Percentiles rank a stretch among this genome's conserved stretches.
phyloP scores from a whole-genome alignment of 208 protist species.

The Eutreptiella sp. region DNA sequence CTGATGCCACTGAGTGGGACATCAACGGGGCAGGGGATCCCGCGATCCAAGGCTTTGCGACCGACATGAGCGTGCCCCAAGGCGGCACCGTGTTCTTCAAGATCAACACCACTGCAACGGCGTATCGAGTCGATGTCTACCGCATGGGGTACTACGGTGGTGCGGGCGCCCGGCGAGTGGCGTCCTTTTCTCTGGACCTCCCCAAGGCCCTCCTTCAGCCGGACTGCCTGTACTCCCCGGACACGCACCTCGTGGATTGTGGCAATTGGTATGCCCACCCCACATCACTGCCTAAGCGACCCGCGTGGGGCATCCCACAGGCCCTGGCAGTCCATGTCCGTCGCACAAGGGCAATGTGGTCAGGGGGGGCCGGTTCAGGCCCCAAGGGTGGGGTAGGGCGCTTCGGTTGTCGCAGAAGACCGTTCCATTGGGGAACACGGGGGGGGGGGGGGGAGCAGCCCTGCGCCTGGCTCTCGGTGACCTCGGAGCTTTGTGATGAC shows the following conservation, averaged over 20 bases:
- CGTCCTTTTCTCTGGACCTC: neutral
- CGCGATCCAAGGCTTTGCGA: constrained; percentile 15
- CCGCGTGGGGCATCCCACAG: no score
- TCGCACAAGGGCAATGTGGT: no score
- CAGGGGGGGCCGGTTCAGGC: no score
- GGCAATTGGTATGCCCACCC: no score
- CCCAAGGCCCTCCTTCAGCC: neutral
- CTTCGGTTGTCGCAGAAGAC: no score
- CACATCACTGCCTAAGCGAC: no score
- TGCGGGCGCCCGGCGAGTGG: constrained; percentile 1
- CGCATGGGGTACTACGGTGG: constrained; percentile 17
- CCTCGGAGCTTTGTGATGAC: no score
- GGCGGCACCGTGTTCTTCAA: constrained; percentile 12
- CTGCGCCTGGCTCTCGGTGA: no score
- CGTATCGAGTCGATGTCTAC: constrained; percentile 10
- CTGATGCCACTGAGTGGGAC: constrained; percentile 4
- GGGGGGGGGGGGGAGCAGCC: no score
- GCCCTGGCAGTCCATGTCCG: no score
- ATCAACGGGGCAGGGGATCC: constrained; percentile 18
- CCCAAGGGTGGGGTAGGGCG: no score
- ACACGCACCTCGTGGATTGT: constrained; percentile 14
- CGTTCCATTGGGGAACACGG: no score
- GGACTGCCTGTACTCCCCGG: neutral
- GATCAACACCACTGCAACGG: constrained; percentile 7
- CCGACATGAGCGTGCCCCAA: neutral